Evolutionary conservation across 2,329 filamentous ascomycete species (phyloP).

Genomic region (Fusarium sp.): DNA sequence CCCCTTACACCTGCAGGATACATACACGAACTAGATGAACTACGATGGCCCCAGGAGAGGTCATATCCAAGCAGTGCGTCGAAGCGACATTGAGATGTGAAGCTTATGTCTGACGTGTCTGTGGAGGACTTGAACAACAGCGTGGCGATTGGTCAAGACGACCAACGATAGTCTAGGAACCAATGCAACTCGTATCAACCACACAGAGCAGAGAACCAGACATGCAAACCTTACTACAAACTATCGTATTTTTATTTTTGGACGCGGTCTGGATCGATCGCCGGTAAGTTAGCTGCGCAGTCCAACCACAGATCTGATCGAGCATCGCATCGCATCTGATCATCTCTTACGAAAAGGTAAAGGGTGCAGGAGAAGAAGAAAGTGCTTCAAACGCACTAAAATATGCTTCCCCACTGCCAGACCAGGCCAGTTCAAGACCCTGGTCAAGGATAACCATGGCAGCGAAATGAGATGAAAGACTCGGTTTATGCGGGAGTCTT

Average conservation of each 20-base stretch:
- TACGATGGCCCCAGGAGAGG: neutral
- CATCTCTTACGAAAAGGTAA: conserved; percentile 12
- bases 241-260: conserved; percentile 27
- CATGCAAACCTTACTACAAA: neutral
- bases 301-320: conserved; percentile 25
- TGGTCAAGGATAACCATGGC: conserved; percentile 27
- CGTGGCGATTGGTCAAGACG: conserved; percentile 20
- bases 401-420: neutral
- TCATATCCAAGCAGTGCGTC: conserved; percentile 19
- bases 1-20: conserved; percentile 18
- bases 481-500: conserved; percentile 22
- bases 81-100: conserved; percentile 33
- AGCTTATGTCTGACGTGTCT: conserved; percentile 36
- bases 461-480: conserved; percentile 40
- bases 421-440: conserved; percentile 20
- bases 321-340: conserved; percentile 1
- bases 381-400: neutral
- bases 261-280: conserved; percentile 31
- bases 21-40: conserved; percentile 15
- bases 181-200: conserved; percentile 8
- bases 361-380: conserved; percentile 12
- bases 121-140: conserved; percentile 9
- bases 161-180: conserved; percentile 7
- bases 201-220: conserved; percentile 3
- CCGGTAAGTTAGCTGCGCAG: neutral